Conservation (phyloP, 371 early-diverging fungal species). For the Ordospora pajunii region DNA sequence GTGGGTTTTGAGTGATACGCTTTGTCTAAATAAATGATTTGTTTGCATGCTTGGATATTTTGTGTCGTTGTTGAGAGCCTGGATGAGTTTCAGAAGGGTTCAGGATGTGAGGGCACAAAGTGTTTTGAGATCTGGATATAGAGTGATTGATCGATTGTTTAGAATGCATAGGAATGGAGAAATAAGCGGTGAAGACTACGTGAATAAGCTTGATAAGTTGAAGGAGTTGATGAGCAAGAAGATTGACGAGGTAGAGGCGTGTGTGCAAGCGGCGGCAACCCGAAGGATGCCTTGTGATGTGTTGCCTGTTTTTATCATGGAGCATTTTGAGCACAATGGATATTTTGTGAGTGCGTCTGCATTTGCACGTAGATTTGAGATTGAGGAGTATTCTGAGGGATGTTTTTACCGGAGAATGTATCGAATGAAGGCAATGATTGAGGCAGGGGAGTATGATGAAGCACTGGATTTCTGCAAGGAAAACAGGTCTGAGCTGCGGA, state of each 20-base stretch:
- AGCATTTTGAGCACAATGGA: slow-evolving; percentile 18
- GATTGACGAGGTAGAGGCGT: background rate
- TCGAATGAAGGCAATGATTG: background rate
- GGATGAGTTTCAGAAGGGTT: slow-evolving; percentile 15
- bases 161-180: background rate
- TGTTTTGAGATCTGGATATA: background rate
- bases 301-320: background rate
- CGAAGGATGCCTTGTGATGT: background rate
- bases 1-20: background rate
- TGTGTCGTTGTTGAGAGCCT: background rate
- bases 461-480: slow-evolving; percentile 1
- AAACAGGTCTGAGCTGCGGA: background rate
- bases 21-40: too few relatives aligned
- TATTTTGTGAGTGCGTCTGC: background rate
- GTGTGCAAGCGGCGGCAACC: background rate
- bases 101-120: slow-evolving; percentile 5
- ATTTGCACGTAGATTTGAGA: background rate
- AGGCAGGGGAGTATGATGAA: background rate
- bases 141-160: slow-evolving; percentile 20
- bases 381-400: background rate
- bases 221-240: slow-evolving; percentile 8
- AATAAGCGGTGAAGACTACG: slow-evolving; percentile 1
- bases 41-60: background rate
- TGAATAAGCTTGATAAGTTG: slow-evolving; percentile 7
- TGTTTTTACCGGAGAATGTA: background rate